Evolutionary conservation across 140 eudicot genomes (phyloP), one percentile per base, ranked within the genome.

Genomic region (Anethum foeniculum): DNA sequence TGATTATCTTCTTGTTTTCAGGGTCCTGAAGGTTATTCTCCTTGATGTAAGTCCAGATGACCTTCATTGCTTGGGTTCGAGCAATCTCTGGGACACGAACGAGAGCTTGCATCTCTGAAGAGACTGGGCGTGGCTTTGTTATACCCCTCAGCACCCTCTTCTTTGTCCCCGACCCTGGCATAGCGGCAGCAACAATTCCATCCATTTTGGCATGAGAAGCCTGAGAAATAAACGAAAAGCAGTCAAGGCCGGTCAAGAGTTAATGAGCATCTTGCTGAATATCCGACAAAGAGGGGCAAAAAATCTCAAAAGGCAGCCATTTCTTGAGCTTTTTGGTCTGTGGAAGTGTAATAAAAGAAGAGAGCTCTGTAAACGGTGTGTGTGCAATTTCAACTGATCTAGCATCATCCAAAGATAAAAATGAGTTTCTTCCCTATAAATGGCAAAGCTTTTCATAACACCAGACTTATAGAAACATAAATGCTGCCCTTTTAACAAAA

Each of bases 1-100:
- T 77, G 12, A 91, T 90, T 34, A 93, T 86, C 88, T 90, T 87
- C 88, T 93, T 90, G 89, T 90, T 83, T 48, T 84, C 73, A 78
- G 93, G 93, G 77, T 91, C 96, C 96, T 91, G 71, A 25, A 62
- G 71, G 71, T 62, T 62, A 25, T 62, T 62, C 71, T 62, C 71
- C 71, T 62, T 62, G 36, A 62, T 62, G 71, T 62, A 62, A 62
- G 36, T 62, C 71, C 71, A 62, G 71, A 62, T 62, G 36, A 62
- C 3, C 36, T 62, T 62, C 0, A 62, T 62, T 10, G 36, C 71
- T 27, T 62, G 71, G 36, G 71, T 62, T 62, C 71, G 71, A 62
- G 71, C 71, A 62, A 62, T 62, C 71, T 62, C 71, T 11, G 71
- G 71, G 71, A 62, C 71, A 62, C 36, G 15, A 62, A 62, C 71